Evolutionary conservation across 257 asterid species (phyloP), one percentile per base, ranked within the genome.

Genomic region (Solanum infundibuliforme): DNA sequence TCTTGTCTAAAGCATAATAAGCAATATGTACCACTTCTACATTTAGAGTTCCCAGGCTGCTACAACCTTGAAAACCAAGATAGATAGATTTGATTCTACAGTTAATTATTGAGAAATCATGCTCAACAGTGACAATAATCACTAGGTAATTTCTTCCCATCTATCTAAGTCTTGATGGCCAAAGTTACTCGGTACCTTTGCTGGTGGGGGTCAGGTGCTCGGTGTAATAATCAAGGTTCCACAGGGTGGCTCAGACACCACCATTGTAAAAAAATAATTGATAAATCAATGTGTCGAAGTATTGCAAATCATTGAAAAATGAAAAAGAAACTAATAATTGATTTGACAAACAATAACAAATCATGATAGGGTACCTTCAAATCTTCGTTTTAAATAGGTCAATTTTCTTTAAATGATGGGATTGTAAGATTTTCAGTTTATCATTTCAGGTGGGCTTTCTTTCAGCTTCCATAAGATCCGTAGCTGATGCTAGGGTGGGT

Each of bases 401-500:
- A 21, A 58, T 77, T 62, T 72, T 43, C 69, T 73, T 43, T 48
- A 73, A 38, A 23, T 86, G 39, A 46, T 86, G 73, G 65, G 55
- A 46, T 73, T 43, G 84, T 34, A 86, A 86, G 84, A 7, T 86
- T 88, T 83, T 83, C 87, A 46, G 85, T 74, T 83, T 87, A 62
- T 84, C 86, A 86, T 87, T 93, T 88, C 93, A 97, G 99, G 99
- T 97, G 31, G 99, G 99, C 48, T 97, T 95, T 86, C 91, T 97
- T 88, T 95, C 99, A 46, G 99, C 99, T 89, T 97, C 99, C 87
- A 95, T 97, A 87, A 94, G 97, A 91, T 94, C 99, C 46, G 99
- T 97, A 79, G 99, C 99, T 41, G 99, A 97, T 95, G 99, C 99
- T 88, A 95, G 99, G 93, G 99, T 97, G 88, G 99, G 99, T 91